Evolutionary conservation across 352 stramenopile genomes (phyloP), one percentile per base, ranked within the genome.

Genomic region (Globisporangium polare): DNA sequence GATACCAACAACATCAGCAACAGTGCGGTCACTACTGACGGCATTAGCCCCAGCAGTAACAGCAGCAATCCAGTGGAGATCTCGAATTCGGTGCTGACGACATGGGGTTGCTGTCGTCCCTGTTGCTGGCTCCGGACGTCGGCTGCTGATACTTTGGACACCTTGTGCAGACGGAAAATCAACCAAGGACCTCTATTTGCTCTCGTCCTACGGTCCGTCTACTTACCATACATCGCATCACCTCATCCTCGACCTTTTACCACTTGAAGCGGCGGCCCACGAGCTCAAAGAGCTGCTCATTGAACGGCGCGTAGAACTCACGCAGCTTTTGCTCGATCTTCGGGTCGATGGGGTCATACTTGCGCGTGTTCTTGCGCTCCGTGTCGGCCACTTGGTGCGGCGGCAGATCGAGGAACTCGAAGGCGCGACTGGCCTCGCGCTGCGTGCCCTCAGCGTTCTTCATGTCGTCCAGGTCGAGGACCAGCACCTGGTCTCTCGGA

Each of bases 401-500:
- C 18, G 62, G 53, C 31, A 86, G 55, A 10, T 75, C 66, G 5
- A 86, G 51, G 47, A 89, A 89, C 24, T 66, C 68, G 53, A 82
- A 89, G 33, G 77, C 72, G n/a, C 71, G 55, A 60, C 73, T 60
- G 20, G 78, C 64, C 53, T 78, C 49, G 20, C 47, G 63, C 39
- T 76, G 73, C 46, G 66, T 77, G 46, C 66, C 63, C 13, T 71
- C 68, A 7, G 56, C 27, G 13, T 73, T 88, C 64, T 73, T 77
- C 72, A 97, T 89, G 52, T 94, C 82, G 68, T 98, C 92, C 51
- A 98, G 65, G 58, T 86, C 88, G 27, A 98, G 46, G 1, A 97
- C 68, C 22, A 97, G 75, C 41, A 98, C 77, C 43, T 94, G 83
- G 26, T 97, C 75, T 29, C 68, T 72, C 1, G 73, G 70, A 68